Evolutionary conservation across 805 yeast species (phyloP), one percentile per base, ranked within the genome.

Genomic region (Cyberlindnera xylosilytica): DNA sequence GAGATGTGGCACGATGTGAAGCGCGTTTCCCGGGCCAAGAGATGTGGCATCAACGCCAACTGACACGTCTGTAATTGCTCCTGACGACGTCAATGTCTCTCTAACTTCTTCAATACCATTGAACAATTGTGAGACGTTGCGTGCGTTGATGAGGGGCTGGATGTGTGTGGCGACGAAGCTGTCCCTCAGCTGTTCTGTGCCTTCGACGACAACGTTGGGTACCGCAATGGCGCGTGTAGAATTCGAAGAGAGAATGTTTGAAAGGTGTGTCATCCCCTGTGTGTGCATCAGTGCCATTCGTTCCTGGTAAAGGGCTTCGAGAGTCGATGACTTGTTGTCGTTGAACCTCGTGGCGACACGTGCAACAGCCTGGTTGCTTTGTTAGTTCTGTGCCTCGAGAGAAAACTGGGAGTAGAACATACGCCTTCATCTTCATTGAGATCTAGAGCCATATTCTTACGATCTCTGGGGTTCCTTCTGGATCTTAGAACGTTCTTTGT

Each of bases 81-180:
- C 72, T 11, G 69, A 62, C 39, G 70, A 71, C 4, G 63, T 50
- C 15, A 79, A 67, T 29, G 71, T 71, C 23, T 54, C 57, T n/a
- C 73, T 64, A 1, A 73, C 68, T 11, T 53, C 42, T 42, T 79
- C 83, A 11, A 78, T 58, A 7, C 64, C 62, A 3, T 46, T 30
- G 17, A 78, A 52, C 12, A 77, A 60, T 9, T 63, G 53, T n/a
- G 58, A 54, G 19, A 79, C 57, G 4, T 76, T 74, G 12, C 58
- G 48, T n/a, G 70, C 64, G 20, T 57, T 50, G 19, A 73, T 53
- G 34, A 80, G 54, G 1, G 83, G 81, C 16, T 58, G 54, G 19
- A 80, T 54, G 49, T 78, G 85, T 5, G 62, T 50, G 12, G 60
- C 54, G 4, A 79, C 46, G 53, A 79, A 80, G 0, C 61, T 26